These are phyloP conservation scores for Fusarium decemcellulare DNA, from an alignment of 2,329 filamentous ascomycete genomes.

Conservation along the genomic window DNA sequence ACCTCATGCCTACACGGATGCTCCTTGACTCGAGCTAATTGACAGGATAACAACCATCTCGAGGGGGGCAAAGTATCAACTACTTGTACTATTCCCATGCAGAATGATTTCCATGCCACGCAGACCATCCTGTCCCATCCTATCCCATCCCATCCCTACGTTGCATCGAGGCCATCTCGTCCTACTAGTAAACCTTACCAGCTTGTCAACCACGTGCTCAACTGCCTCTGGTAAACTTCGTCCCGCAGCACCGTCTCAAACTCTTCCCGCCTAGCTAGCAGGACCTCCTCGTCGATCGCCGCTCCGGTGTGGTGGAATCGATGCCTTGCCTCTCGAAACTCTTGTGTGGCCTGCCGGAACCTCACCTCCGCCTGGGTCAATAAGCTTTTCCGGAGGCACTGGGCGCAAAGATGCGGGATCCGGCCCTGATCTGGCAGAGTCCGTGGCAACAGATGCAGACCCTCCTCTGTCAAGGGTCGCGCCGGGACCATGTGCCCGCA, in stretches of 20 bases:
- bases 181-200: conserved; percentile 31
- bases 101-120: too few relatives aligned
- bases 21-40: conserved; percentile 32
- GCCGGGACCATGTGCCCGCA: conserved; percentile 50
- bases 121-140: background rate
- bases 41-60: conserved; percentile 16
- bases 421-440: conserved; percentile 51
- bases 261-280: conserved; percentile 34
- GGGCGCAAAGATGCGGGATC: conserved; percentile 44
- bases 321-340: conserved; percentile 31
- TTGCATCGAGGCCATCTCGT: background rate
- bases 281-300: conserved; percentile 25
- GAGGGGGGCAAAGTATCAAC: conserved; percentile 20
- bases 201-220: conserved; percentile 44
- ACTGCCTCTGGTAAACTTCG: conserved; percentile 38
- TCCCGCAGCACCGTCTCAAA: conserved; percentile 41
- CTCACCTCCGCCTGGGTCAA: conserved; percentile 19
- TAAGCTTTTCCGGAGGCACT: conserved; percentile 32
- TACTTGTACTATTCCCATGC: conserved; percentile 21
- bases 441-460: conserved; percentile 50
- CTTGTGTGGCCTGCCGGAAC: conserved; percentile 24
- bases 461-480: conserved; percentile 46
- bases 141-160: conserved; percentile 10
- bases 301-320: conserved; percentile 26
- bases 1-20: conserved; percentile 17